These are phyloP conservation scores for Toxicodendron radicans DNA, from an alignment of 345 rosid genomes.

Conservation along the genomic window DNA sequence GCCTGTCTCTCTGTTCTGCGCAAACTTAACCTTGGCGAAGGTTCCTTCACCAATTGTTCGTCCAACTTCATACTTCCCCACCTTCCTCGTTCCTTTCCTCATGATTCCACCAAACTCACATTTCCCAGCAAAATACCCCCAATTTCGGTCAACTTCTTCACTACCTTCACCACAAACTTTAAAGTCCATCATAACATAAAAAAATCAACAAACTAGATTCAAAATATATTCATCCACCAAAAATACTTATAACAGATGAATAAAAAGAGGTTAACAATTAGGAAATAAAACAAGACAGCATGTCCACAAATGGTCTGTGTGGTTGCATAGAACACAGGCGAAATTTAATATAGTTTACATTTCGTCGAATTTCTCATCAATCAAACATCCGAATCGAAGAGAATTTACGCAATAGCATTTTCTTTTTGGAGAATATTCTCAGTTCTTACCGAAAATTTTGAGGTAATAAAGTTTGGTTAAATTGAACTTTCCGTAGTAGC, in stretches of 20 bases:
- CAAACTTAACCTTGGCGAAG: constrained; percentile 95
- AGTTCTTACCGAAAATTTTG: too few relatives aligned
- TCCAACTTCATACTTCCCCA: constrained; percentile 87
- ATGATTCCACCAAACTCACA: constrained; percentile 27
- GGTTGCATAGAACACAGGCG: background rate
- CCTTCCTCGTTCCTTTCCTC: constrained; percentile 46
- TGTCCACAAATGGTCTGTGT: background rate
- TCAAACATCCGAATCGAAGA: background rate
- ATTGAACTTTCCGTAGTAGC: too few relatives aligned
- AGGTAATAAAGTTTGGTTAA: too few relatives aligned
- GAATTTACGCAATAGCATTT: too few relatives aligned
- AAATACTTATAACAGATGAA: background rate
- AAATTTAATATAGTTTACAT: background rate
- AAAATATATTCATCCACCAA: background rate
- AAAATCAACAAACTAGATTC: background rate
- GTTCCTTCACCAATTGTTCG: constrained; percentile 90
- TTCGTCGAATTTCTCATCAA: background rate
- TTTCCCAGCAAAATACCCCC: background rate
- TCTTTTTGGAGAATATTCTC: too few relatives aligned
- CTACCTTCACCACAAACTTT: background rate
- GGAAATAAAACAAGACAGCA: background rate
- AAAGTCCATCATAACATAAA: background rate
- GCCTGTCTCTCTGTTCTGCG: constrained; percentile 65
- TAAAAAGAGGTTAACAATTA: background rate
- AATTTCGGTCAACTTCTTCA: background rate